A percentile compares a stretch with the other conserved stretches of the same genome.
Conservation (phyloP, 257 asterid species). For the Solanum verrucosum region DNA sequence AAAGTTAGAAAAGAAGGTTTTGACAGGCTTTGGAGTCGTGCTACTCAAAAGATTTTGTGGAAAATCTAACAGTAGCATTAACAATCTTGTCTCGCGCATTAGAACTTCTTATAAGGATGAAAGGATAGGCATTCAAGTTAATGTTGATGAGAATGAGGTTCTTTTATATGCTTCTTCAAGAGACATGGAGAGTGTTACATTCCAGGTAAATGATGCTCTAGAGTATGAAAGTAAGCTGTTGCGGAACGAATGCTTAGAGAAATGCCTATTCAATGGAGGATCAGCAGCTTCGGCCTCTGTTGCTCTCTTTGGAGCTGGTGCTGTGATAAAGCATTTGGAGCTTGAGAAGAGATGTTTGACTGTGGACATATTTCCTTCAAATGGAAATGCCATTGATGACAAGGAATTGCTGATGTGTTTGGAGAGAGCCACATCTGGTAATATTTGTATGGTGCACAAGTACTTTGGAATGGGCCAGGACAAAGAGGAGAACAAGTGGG, state of each 20-base stretch:
- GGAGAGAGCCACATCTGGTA: constrained; percentile 47
- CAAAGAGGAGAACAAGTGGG: constrained; percentile 63
- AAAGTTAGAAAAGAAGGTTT: constrained; percentile 48
- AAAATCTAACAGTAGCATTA: constrained; percentile 37
- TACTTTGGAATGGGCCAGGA: constrained; percentile 28
- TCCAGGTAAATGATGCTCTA: constrained; percentile 39
- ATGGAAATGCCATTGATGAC: constrained; percentile 35
- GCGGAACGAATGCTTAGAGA: constrained; percentile 69
- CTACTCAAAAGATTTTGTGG: constrained; percentile 80
- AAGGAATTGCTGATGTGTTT: constrained; percentile 56
- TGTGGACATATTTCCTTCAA: constrained; percentile 60
- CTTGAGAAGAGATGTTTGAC: constrained; percentile 69
- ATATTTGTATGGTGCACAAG: constrained; percentile 50
- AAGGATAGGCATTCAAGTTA: constrained; percentile 55
- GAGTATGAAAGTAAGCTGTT: constrained; percentile 51
- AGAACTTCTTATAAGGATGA: constrained; percentile 54
- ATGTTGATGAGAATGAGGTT: constrained; percentile 60
- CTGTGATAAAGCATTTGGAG: constrained; percentile 80
- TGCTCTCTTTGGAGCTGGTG: constrained; percentile 95
- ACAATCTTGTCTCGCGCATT: constrained; percentile 41
- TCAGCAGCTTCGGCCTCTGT: constrained; percentile 39
- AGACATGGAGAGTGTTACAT: constrained; percentile 47
- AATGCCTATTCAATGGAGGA: constrained; percentile 53
- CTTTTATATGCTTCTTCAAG: constrained; percentile 48
- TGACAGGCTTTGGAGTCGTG: constrained; percentile 55